Evolutionary conservation across 495 filamentous ascomycete species (phyloP).

Genomic region (Parmelia sp.): DNA sequence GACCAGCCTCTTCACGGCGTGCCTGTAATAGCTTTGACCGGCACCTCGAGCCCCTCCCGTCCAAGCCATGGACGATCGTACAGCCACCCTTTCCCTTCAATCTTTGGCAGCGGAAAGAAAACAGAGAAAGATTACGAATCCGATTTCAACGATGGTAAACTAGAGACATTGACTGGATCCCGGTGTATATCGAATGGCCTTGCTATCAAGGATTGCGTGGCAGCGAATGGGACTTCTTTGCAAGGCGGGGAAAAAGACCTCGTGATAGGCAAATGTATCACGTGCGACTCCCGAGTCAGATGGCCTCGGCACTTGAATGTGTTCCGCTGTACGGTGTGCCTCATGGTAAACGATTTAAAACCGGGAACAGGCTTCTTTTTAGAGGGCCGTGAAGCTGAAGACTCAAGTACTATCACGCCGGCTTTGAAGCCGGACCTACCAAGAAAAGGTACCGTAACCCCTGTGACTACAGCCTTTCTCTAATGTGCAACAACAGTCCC

Average conservation of each 20-base stretch:
- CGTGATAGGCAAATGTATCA: conserved; percentile 71
- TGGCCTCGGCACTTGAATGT: conserved; percentile 72
- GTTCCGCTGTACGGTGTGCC: conserved; percentile 79
- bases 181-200: background rate
- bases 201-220: conserved; percentile 16
- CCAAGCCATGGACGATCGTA: conserved; percentile 54
- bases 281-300: conserved; percentile 71
- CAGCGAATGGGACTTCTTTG: conserved; percentile 32
- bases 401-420: conserved; percentile 21
- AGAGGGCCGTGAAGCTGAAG: conserved; percentile 25
- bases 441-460: conserved; percentile 16
- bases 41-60: conserved; percentile 10
- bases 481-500: conserved; percentile 27
- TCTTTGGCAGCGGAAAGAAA: conserved; percentile 47
- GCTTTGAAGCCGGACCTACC: conserved; percentile 11
- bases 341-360: conserved; percentile 79
- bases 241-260: conserved; percentile 35
- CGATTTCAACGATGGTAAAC: conserved; percentile 34
- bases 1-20: conserved; percentile 31
- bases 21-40: conserved; percentile 25
- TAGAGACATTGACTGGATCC: conserved; percentile 7
- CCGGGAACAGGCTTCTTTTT: conserved; percentile 28
- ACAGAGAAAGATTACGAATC: conserved; percentile 40
- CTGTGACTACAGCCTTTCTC: conserved; percentile 4
- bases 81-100: conserved; percentile 70